Evolutionary conservation across 495 filamentous ascomycete genomes (phyloP).

Genomic region (Aspergillus coremiiformis): DNA sequence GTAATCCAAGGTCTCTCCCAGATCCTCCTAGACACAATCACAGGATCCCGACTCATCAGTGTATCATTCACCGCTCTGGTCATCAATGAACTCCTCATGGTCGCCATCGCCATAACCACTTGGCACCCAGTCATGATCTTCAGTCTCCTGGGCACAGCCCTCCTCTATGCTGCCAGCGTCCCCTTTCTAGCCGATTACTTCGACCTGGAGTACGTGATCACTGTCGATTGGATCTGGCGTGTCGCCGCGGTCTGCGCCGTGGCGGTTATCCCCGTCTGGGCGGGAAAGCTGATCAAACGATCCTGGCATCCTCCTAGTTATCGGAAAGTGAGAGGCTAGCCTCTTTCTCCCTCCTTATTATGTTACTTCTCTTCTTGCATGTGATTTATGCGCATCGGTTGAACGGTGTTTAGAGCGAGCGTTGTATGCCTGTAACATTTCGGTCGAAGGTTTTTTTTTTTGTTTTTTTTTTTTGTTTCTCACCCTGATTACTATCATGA

Average conservation of each 20-base stretch:
- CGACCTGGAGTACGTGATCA: constrained; percentile 73
- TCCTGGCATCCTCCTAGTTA: constrained; percentile 89
- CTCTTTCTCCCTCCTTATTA: constrained; percentile 12
- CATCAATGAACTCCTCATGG: constrained; percentile 94
- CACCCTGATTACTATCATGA: neutral
- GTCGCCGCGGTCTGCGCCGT: constrained; percentile 72
- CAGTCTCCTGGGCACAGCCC: constrained; percentile 68
- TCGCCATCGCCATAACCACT: constrained; percentile 89
- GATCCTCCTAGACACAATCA: constrained; percentile 67
- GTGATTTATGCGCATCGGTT: neutral
- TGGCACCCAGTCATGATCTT: constrained; percentile 95
- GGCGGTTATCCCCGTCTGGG: constrained; percentile 77
- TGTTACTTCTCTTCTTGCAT: neutral
- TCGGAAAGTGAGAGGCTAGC: constrained; percentile 76
- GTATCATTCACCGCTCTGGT: constrained; percentile 90
- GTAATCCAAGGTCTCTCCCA: constrained; percentile 92
- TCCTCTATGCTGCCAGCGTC: constrained; percentile 71
- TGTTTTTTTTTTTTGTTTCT: too few species aligned
- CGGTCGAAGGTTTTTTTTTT: neutral
- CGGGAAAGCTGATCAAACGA: constrained; percentile 72
- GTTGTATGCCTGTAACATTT: neutral
- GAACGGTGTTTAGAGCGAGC: neutral
- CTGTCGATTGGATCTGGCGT: constrained; percentile 80
- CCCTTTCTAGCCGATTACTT: constrained; percentile 89
- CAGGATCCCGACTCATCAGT: constrained; percentile 67